phyloP scores from a whole-genome alignment of 148 eudicot species.

The Talinum fruticosum region DNA sequence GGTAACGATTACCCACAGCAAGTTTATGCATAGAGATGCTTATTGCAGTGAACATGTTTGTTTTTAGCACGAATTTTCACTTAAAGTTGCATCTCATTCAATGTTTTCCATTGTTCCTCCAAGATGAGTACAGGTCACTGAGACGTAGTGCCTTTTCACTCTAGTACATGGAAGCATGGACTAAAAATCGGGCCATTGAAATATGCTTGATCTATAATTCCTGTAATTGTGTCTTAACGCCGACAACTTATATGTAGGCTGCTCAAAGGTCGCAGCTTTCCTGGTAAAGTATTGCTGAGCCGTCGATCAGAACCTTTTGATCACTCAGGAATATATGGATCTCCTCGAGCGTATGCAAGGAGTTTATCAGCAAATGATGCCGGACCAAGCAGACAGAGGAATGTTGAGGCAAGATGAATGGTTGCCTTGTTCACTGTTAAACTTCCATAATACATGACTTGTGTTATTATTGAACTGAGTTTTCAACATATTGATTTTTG shows the following conservation, averaged over 20 bases:
- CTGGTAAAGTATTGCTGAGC: constrained; percentile 88
- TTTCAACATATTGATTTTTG: constrained; percentile 16
- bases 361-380: constrained; percentile 55
- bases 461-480: background rate
- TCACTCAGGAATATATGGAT: constrained; percentile 42
- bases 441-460: background rate
- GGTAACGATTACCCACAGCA: background rate
- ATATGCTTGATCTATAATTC: background rate
- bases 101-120: background rate
- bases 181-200: background rate
- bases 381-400: constrained; percentile 51
- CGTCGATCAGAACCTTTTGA: constrained; percentile 67
- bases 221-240: constrained; percentile 7
- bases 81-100: background rate
- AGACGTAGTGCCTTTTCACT: background rate
- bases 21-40: background rate
- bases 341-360: constrained; percentile 53
- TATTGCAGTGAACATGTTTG: background rate
- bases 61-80: background rate
- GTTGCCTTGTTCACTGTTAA: background rate
- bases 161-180: background rate
- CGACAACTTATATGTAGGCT: constrained; percentile 42
- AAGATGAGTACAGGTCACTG: background rate
- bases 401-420: constrained; percentile 53
- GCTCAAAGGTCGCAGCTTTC: constrained; percentile 92